phyloP scores from a whole-genome alignment of 2,329 filamentous ascomycete species.

The Biscogniauxia mediterranea region DNA sequence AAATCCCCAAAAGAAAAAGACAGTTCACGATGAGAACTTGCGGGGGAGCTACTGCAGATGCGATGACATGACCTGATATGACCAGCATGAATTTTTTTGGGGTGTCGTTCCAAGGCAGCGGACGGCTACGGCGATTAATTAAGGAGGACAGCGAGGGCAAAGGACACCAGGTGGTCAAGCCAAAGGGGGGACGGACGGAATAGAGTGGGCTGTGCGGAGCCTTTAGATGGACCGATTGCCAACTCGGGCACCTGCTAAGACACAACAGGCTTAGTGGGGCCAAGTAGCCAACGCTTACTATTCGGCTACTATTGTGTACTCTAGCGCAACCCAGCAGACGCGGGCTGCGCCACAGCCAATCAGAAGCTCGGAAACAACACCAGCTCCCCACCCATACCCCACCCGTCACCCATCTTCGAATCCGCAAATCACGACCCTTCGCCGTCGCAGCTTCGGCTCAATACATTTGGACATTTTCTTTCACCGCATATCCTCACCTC shows the following conservation, averaged over 20 bases:
- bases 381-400: background rate
- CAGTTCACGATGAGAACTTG: background rate
- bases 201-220: too few relatives aligned
- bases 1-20: background rate
- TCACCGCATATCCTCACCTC: background rate
- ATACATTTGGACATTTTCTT: background rate
- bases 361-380: background rate
- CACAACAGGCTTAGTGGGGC: background rate
- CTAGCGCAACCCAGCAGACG: background rate
- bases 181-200: background rate
- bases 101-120: background rate
- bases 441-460: background rate
- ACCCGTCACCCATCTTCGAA: background rate
- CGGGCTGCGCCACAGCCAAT: background rate
- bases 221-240: background rate
- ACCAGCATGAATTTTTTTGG: background rate
- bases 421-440: background rate
- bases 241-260: background rate
- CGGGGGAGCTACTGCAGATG: background rate
- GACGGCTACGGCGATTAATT: background rate
- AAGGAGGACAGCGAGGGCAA: background rate
- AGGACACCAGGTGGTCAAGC: background rate
- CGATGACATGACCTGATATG: background rate
- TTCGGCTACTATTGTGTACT: background rate
- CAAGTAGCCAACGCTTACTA: background rate